phyloP scores from a whole-genome alignment of 1,284 basidiomycete genomes.

The Pseudozyma tsukubaensis region DNA sequence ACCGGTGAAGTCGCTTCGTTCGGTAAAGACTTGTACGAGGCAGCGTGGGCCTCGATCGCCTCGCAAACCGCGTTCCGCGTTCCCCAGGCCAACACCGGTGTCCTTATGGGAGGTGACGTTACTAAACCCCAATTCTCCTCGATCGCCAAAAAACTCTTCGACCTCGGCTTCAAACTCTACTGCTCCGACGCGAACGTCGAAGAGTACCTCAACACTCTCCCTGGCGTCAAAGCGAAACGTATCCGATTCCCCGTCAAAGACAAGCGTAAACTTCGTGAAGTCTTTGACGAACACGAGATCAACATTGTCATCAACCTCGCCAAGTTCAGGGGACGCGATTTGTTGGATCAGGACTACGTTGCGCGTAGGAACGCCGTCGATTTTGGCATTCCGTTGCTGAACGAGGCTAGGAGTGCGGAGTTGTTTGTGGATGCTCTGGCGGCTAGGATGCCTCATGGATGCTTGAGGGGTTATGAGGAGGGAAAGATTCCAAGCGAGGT shows the following conservation, averaged over 20 bases:
- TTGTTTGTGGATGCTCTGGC: conserved; percentile 91
- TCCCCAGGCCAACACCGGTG: conserved; percentile 80
- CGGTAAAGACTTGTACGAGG: conserved; percentile 92
- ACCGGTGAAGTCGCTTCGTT: conserved; percentile 99
- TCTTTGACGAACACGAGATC: conserved; percentile 89
- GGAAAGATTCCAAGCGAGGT: conserved; percentile 94
- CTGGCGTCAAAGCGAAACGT: conserved; percentile 75
- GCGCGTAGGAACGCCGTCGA: conserved; percentile 73
- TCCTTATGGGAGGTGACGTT: conserved; percentile 88
- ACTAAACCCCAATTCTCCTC: conserved; percentile 82
- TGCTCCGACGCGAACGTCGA: conserved; percentile 86
- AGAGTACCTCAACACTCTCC: conserved; percentile 78
- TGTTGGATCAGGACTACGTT: conserved; percentile 94
- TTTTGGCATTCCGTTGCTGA: conserved; percentile 78
- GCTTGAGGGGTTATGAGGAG: conserved; percentile 84
- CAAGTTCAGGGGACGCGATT: conserved; percentile 80
- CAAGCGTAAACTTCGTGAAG: conserved; percentile 90
- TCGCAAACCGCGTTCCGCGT: conserved; percentile 92
- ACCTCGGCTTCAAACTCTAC: conserved; percentile 89
- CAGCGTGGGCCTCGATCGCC: conserved; percentile 91
- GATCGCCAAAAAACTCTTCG: conserved; percentile 76
- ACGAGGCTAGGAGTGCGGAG: conserved; percentile 88
- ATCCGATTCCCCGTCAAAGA: conserved; percentile 98
- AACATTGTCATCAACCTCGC: conserved; percentile 95
- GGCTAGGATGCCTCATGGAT: conserved; percentile 87